Percentiles rank a stretch among this genome's conserved stretches.
Conservation (phyloP, 768 basidiomycete species). For the Termitomyces sp. region DNA sequence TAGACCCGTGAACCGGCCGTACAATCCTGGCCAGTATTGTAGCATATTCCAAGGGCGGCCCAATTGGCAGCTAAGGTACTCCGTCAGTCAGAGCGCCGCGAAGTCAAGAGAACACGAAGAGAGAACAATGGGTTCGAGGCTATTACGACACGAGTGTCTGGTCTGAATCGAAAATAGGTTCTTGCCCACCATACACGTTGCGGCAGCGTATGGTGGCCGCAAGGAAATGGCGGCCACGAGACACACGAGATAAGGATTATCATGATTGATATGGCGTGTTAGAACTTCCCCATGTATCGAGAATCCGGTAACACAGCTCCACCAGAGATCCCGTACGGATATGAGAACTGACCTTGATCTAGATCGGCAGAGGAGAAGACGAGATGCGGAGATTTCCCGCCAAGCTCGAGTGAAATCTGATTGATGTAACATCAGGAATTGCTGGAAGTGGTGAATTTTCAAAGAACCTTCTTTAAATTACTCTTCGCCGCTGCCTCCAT, state of each 20-base stretch:
- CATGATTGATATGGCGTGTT: background rate
- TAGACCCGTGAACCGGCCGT: conserved; percentile 89
- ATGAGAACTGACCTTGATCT: conserved; percentile 60
- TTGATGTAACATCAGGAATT: conserved; percentile 9
- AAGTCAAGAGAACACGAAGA: background rate
- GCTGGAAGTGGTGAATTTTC: background rate
- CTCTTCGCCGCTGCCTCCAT: conserved; percentile 90
- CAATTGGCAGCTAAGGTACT: conserved; percentile 66
- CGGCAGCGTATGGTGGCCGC: background rate
- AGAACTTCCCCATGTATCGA: background rate
- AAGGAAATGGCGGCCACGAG: background rate
- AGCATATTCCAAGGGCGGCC: conserved; percentile 83
- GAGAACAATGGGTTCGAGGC: background rate
- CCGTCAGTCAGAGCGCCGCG: background rate
- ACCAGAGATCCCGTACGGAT: background rate
- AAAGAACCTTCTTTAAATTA: conserved; percentile 84
- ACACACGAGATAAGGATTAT: background rate
- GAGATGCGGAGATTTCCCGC: conserved; percentile 89
- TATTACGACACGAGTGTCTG: background rate
- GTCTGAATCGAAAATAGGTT: background rate
- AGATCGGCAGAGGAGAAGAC: conserved; percentile 91
- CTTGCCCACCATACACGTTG: background rate
- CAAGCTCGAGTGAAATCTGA: conserved; percentile 87
- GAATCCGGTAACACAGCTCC: background rate
- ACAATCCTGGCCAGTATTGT: conserved; percentile 92